Conservation (phyloP, 1,284 basidiomycete genomes). For the Sporisorium iseilematis-ciliati region DNA sequence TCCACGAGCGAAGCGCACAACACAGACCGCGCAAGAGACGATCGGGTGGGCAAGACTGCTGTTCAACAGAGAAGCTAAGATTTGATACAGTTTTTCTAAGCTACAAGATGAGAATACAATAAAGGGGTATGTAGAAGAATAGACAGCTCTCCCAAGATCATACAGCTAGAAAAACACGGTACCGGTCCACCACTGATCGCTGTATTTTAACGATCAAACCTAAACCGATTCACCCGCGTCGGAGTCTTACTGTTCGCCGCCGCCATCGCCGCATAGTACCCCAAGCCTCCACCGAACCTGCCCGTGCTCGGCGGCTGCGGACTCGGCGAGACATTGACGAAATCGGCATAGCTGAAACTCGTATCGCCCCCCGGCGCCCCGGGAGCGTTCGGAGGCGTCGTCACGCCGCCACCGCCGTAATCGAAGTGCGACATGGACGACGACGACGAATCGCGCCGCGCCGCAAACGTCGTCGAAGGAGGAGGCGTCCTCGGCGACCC, state of each 20-base stretch:
- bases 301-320: constrained; percentile 45
- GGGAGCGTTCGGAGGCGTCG: constrained; percentile 25
- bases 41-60: no score
- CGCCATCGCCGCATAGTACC: background rate
- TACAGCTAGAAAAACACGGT: no score
- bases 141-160: no score
- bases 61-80: no score
- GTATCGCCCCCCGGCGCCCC: constrained; percentile 45
- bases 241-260: constrained; percentile 18
- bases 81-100: no score
- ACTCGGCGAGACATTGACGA: constrained; percentile 52
- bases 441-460: background rate
- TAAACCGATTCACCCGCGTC: constrained; percentile 24
- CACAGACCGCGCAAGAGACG: no score
- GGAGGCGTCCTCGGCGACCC: constrained; percentile 24
- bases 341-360: constrained; percentile 56
- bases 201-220: constrained; percentile 25
- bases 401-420: background rate
- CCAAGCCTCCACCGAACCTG: constrained; percentile 5
- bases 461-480: no score
- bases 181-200: no score
- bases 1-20: no score
- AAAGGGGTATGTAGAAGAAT: constrained; percentile 1
- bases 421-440: constrained; percentile 7
- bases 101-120: no score